Evolutionary conservation across 176 grass and related monocot genomes (phyloP), one percentile per base, ranked within the genome.

Genomic region (Miscanthus lutarioriparius): DNA sequence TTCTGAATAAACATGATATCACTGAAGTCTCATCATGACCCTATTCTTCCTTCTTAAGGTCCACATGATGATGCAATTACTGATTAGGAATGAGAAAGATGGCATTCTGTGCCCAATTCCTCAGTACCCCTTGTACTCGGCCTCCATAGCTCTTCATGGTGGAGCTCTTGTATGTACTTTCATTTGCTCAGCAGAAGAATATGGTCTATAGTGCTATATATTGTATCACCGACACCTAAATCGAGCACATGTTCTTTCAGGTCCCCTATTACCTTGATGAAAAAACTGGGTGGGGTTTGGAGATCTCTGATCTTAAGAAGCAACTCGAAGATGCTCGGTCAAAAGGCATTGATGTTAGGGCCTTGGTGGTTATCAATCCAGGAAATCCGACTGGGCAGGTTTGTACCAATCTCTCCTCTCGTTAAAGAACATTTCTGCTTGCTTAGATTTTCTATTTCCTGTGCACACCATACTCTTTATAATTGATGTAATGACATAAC

Each of bases 321-420:
- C 93, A 98, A 90, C 87, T 98, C 0, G 89, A 92, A 67, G 91
- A 91, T 88, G 93, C 96, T 67, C 90, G 89, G 69, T 95, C 89
- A 56, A 93, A 88, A 88, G 93, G 93, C 69, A 91, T 98, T 43
- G 41, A 67, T 75, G 96, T 98, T 74, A 91, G 93, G 84, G 89
- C 96, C 64, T 82, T 98, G 77, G 96, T 98, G 41, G 96, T 95
- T 69, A 98, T 98, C 84, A 98, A 98, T 80, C 96, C 96, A 70
- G 96, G 96, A 81, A 99, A 99, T 83, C 96, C 96, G 47, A 99
- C 96, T 77, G 96, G 96, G 70, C 96, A 99, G 93, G 96, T 99
- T 90, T 69, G 69, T 13, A 6, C 33, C 27, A 15, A 32, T 59
- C 20, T 87, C 28, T 10, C 68, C 22, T 40, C 19, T 33, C 41